These are phyloP conservation scores for Epichloe baconii DNA, from an alignment of 2,329 filamentous ascomycete species.

Conservation along the genomic window DNA sequence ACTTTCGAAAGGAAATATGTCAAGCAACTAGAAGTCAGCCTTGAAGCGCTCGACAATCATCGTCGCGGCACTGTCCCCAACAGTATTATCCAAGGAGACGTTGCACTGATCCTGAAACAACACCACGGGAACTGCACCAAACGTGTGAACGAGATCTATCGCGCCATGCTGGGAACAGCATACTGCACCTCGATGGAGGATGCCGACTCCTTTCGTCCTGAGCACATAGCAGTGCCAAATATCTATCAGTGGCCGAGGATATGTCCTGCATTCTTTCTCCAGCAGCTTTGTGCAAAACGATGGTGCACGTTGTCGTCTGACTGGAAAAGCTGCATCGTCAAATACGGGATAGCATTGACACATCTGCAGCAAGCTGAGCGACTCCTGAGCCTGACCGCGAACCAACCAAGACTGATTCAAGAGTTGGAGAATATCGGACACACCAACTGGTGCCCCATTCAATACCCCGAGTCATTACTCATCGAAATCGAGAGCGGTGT, in stretches of 20 bases:
- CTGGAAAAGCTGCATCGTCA: conserved; percentile 24
- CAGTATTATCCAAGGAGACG: not conserved
- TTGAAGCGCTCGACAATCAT: not conserved
- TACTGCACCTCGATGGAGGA: not conserved
- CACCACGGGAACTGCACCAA: not conserved
- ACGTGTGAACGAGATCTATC: not conserved
- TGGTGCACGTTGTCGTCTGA: conserved; percentile 10
- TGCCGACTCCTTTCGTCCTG: not conserved
- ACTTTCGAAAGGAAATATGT: not conserved
- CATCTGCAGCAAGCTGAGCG: conserved; percentile 29
- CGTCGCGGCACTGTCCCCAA: not conserved
- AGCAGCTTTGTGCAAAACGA: conserved; percentile 15
- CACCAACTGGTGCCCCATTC: conserved; percentile 36
- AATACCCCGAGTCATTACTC: conserved; percentile 47
- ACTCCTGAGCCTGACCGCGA: conserved; percentile 16
- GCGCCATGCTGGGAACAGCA: not conserved
- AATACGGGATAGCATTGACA: conserved; percentile 27
- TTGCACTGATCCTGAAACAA: not conserved
- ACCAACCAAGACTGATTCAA: conserved; percentile 20
- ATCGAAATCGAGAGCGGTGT: conserved; percentile 52
- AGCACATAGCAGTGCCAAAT: not conserved
- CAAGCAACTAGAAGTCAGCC: not conserved
- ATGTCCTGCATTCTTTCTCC: conserved; percentile 20
- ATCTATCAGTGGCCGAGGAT: conserved; percentile 3
- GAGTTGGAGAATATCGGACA: conserved; percentile 40